Evolutionary conservation across 2,329 filamentous ascomycete genomes (phyloP).

Genomic region (Gyromitra esculenta): DNA sequence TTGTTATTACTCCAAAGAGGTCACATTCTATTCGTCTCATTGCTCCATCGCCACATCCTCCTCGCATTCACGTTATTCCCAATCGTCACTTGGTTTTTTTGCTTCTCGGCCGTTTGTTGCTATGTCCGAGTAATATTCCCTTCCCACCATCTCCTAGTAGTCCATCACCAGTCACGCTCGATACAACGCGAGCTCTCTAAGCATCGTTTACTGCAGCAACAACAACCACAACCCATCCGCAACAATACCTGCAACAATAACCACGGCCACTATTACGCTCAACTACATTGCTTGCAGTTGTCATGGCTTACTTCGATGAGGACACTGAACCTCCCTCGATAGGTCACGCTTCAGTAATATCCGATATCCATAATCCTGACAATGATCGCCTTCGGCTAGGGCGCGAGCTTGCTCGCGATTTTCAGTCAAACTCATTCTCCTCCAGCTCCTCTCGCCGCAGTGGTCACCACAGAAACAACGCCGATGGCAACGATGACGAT

Average conservation of each 20-base stretch:
- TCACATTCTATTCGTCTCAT: constrained; percentile 2
- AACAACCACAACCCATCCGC: constrained; percentile 11
- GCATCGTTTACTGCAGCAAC: neutral
- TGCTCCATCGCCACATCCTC: neutral
- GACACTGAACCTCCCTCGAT: constrained; percentile 41
- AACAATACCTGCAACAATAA: neutral
- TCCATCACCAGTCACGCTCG: constrained; percentile 15
- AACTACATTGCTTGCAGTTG: neutral
- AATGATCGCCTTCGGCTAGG: constrained; percentile 53
- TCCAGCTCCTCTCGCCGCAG: constrained; percentile 41
- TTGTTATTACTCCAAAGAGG: neutral
- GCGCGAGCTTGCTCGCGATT: constrained; percentile 55
- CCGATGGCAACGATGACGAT: constrained; percentile 41
- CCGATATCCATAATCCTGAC: constrained; percentile 36
- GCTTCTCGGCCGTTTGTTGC: constrained; percentile 34
- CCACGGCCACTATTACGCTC: neutral
- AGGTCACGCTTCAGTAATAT: constrained; percentile 33
- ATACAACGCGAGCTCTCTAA: constrained; percentile 24
- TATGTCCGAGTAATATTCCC: constrained; percentile 48
- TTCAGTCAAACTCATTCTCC: constrained; percentile 51
- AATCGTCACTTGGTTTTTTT: constrained; percentile 3
- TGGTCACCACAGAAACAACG: constrained; percentile 1
- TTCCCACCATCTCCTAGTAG: neutral
- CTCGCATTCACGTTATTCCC: neutral
- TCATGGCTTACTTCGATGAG: constrained; percentile 42